Evolutionary conservation across 208 protist species (phyloP).

Genomic region (Angomonas ambiguus): DNA sequence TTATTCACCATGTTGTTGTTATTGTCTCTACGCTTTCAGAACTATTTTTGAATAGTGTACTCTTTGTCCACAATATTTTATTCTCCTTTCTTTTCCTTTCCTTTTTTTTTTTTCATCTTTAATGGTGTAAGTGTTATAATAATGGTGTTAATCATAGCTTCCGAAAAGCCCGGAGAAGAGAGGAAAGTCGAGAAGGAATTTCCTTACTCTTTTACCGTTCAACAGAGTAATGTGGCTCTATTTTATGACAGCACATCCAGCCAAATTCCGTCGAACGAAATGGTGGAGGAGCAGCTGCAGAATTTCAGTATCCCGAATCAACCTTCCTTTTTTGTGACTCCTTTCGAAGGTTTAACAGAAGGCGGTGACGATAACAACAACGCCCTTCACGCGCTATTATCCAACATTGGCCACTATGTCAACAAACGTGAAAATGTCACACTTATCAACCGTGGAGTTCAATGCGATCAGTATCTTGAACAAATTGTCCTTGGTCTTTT

Average conservation of each 20-base stretch:
- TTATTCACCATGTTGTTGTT: too few species aligned
- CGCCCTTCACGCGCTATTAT: conserved; percentile 47
- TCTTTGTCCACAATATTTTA: conserved; percentile 5
- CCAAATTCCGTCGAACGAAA: neutral
- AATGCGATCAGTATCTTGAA: conserved; percentile 56
- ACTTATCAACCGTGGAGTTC: conserved; percentile 65
- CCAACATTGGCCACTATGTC: conserved; percentile 51
- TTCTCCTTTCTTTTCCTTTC: conserved; percentile 2
- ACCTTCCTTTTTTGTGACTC: conserved; percentile 62
- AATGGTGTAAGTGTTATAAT: neutral
- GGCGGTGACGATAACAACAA: conserved; percentile 21
- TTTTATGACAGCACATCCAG: neutral
- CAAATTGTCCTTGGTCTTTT: conserved; percentile 55
- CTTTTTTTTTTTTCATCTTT: conserved; percentile 5
- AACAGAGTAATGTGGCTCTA: conserved; percentile 16
- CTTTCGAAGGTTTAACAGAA: conserved; percentile 52
- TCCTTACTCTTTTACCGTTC: conserved; percentile 10
- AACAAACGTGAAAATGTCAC: conserved; percentile 80
- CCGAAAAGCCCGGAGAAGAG: conserved; percentile 9
- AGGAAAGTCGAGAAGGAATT: neutral
- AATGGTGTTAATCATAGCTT: conserved; percentile 23
- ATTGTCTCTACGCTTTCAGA: neutral
- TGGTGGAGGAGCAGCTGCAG: conserved; percentile 6
- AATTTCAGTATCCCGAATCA: conserved; percentile 16
- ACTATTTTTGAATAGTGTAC: neutral